Base-by-base conservation (phyloP, 192 early-diverging fungal species). In the Geranomyces variabilis region DNA sequence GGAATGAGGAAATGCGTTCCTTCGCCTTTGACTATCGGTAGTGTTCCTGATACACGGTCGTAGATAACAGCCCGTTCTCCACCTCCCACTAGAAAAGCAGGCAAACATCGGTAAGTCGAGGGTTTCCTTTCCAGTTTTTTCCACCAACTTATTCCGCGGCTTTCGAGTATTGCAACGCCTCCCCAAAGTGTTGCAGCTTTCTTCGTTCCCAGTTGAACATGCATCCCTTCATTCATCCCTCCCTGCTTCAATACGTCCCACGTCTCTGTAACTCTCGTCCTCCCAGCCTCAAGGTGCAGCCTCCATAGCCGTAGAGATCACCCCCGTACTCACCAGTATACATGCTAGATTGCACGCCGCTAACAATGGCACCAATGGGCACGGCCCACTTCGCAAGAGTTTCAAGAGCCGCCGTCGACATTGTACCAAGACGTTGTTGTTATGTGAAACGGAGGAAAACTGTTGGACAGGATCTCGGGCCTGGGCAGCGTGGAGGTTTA, bases 1-100 rank as follows among this genome's bases (percentile, higher is more conserved):
- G 97, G 97, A 26, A 99, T 78, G 66, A 98, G 86, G 75, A 99
- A 97, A 80, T 99, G 97, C 30, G 96, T 99, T 33, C 97, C 97
- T 75, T 99, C 97, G 65, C 87, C 88, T 33, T 91, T 76, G n/a
- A 92, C 86, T 10, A 75, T 78, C 56, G 86, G 88, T 73, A 90
- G 89, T 47, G 98, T 94, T 81, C 95, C 96, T 65, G 93, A 87
- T 47, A 95, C 70, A 77, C 97, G 91, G 76, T 99, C 96, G 80
- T 98, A 99, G 71, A 99, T 92, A 36, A 99, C 94, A 0, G 95
- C 97, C 64, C 97, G 91, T 71, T 94, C 84, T 47, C 97, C 97
- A 74, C 94, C 97, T 80, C 96, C 90, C 61, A 99, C 97, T 77
- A 71, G 21, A 41, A 10, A 41, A 41, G 36, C 36, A 41, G 10